A percentile compares a stretch with the other conserved stretches of the same genome.
These are phyloP conservation scores for Schizothecium vesticola DNA, from an alignment of 495 filamentous ascomycete genomes.

Conservation along the genomic window DNA sequence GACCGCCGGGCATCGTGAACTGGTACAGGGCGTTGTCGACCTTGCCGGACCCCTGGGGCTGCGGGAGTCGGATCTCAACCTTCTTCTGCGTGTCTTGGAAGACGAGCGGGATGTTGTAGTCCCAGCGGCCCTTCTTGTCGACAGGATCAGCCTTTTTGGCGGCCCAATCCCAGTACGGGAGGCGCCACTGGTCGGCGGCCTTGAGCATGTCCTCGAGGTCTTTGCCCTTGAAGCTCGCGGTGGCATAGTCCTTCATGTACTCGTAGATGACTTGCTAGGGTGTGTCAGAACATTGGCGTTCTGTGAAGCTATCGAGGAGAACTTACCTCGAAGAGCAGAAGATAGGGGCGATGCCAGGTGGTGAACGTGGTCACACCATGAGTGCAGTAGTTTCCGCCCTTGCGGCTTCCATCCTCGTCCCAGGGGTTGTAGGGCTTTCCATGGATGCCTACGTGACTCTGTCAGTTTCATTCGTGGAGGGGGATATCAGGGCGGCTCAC, in stretches of 20 bases:
- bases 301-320: too few relatives aligned
- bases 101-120: background rate
- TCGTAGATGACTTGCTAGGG: too few relatives aligned
- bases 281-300: too few relatives aligned
- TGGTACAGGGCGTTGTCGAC: background rate
- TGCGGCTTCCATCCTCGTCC: background rate
- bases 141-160: background rate
- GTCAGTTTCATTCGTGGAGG: background rate
- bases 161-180: constrained; percentile 2
- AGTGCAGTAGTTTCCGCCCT: background rate
- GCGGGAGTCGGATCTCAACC: background rate
- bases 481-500: background rate
- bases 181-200: background rate
- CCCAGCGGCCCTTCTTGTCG: background rate
- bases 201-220: background rate
- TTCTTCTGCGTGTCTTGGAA: background rate
- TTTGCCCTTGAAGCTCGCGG: background rate
- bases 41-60: background rate
- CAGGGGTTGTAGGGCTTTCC: background rate
- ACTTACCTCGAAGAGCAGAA: too few relatives aligned
- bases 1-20: background rate
- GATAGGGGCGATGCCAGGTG: background rate
- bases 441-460: background rate
- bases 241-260: too few relatives aligned
- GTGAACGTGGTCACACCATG: background rate